Evolutionary conservation across 2,329 filamentous ascomycete genomes (phyloP), one percentile per base, ranked within the genome.

Genomic region (Aureobasidium sp.): DNA sequence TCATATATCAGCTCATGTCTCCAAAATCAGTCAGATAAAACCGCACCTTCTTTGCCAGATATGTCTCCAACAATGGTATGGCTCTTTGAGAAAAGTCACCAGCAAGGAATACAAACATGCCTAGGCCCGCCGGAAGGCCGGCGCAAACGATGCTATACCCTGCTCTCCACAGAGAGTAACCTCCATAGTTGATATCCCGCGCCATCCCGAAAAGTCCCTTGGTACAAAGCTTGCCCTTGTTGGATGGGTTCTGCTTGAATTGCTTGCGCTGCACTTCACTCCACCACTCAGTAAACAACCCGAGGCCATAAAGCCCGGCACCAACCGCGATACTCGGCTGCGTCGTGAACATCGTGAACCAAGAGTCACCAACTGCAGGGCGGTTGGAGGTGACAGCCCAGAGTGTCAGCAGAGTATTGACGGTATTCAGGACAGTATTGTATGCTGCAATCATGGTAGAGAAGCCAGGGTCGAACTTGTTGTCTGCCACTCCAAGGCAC

Each of bases 181-280:
- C 67, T 6, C 66, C 66, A 52, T 69, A 69, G 45, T 69, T 69
- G 62, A 69, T 67, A 59, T 68, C 67, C 11, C 64, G 58, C 16
- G 67, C 67, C 21, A 68, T 32, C 16, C 64, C 61, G 52, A 67
- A 69, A 3, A 69, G 63, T 0, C 68, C 68, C 8, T 62, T 64
- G 37, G 65, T 63, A 49, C 62, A 69, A 15, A 66, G 66, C 61
- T 67, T 69, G 6, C 66, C 67, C 30, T 65, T 63, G 61, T 69
- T 69, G 45, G 59, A 57, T 7, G 65, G 63, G 16, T 67, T 61
- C 34, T 54, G 27, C 62, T 69, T 69, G 63, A 69, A 69, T 2
- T 27, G 21, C 58, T 67, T 68, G 25, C 68, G 65, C 54, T 69
- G 68, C 10, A 69, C 62, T 45, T 70, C 68, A 45, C 63, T 65